Conservation (phyloP, 306 rosid species). For the Rosa persica region DNA sequence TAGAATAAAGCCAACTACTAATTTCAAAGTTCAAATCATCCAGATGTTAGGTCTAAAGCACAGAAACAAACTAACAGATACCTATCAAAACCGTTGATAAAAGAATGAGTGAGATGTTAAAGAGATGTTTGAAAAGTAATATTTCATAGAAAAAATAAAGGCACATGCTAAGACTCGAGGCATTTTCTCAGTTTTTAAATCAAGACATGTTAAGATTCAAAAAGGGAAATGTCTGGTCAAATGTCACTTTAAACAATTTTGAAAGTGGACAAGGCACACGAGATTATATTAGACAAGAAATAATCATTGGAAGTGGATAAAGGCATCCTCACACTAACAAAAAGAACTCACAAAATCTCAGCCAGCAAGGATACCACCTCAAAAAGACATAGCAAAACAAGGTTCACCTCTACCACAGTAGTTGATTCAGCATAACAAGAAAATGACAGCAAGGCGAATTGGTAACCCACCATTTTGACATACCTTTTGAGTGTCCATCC, state of each 20-base stretch:
- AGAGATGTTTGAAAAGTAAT: not conserved
- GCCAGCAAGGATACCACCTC: not conserved
- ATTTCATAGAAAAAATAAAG: not conserved
- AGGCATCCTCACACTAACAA: not conserved
- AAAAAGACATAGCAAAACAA: not conserved
- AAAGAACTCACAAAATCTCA: not conserved
- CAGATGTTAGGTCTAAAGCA: not conserved
- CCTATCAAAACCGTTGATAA: not conserved
- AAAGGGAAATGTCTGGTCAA: not conserved
- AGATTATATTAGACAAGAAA: not conserved
- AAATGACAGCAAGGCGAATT: not conserved
- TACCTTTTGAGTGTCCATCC: conserved; percentile 80
- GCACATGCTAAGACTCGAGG: not conserved
- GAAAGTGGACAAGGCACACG: not conserved
- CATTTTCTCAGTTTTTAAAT: not conserved
- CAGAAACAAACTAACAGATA: not conserved
- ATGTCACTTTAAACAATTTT: conserved; percentile 19
- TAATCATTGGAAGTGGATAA: not conserved
- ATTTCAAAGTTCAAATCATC: not conserved
- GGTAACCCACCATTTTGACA: conserved; percentile 17
- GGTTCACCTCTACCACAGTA: not conserved
- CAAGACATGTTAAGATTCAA: not conserved
- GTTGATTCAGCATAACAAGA: not conserved
- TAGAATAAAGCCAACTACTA: not conserved
- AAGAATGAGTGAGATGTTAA: not conserved